phyloP scores from a whole-genome alignment of 345 rosid genomes.

The Excoecaria cochinchinensis region DNA sequence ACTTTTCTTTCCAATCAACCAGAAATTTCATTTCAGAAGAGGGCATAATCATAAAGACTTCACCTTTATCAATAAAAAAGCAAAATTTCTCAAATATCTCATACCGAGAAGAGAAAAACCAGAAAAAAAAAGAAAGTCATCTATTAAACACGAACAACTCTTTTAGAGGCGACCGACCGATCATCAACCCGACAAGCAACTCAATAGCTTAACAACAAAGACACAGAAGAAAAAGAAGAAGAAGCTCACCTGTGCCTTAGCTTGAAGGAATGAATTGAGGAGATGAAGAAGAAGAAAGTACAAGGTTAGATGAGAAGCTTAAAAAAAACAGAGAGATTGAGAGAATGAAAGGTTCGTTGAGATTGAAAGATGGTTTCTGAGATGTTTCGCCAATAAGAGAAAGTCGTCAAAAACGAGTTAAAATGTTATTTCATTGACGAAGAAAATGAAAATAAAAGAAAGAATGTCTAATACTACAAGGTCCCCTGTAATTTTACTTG shows the following conservation, averaged over 20 bases:
- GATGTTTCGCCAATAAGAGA: constrained; percentile 4
- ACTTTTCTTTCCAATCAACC: constrained; percentile 5
- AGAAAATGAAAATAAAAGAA: not conserved
- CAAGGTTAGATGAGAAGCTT: not conserved
- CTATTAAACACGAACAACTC: not conserved
- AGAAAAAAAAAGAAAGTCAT: too few species aligned
- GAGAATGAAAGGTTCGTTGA: not conserved
- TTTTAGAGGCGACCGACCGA: not conserved
- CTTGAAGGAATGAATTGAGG: not conserved
- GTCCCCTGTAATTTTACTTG: not conserved
- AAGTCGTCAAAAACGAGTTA: constrained; percentile 35
- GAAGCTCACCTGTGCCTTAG: not conserved
- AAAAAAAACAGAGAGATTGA: not conserved
- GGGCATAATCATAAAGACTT: not conserved
- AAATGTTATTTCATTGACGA: constrained; percentile 11
- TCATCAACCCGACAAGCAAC: not conserved
- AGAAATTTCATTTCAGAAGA: not conserved
- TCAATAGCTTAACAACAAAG: not conserved
- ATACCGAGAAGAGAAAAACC: not conserved
- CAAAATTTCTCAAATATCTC: not conserved
- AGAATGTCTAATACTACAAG: too few species aligned
- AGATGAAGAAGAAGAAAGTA: not conserved
- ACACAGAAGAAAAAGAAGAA: not conserved
- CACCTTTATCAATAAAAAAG: not conserved
- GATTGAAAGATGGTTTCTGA: not conserved